Conservation (phyloP, 768 basidiomycete species). For the Chiua virens region DNA sequence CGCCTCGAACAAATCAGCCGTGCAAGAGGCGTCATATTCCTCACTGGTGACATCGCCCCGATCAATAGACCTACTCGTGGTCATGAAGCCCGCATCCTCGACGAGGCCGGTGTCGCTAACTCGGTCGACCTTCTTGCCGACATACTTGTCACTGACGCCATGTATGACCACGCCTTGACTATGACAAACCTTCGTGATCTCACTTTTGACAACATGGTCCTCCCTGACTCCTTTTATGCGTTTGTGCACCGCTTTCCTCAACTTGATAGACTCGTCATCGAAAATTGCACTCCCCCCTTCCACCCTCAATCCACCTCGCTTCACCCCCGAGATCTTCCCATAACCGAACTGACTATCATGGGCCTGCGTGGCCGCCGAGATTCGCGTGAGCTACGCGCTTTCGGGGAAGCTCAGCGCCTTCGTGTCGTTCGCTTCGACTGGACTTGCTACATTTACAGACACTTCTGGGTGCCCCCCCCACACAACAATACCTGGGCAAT, state of each 20-base stretch:
- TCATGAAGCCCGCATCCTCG: constrained; percentile 28
- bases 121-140: constrained; percentile 24
- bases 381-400: constrained; percentile 27
- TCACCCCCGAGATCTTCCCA: constrained; percentile 39
- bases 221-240: constrained; percentile 36
- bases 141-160: constrained; percentile 11
- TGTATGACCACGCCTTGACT: constrained; percentile 16
- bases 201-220: constrained; percentile 36
- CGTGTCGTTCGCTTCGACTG: constrained; percentile 45
- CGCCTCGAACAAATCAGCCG: constrained; percentile 32
- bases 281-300: constrained; percentile 36
- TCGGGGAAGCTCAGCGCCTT: constrained; percentile 38
- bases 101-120: constrained; percentile 17
- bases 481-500: too few relatives aligned
- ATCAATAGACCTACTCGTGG: constrained; percentile 18
- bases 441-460: constrained; percentile 39
- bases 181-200: constrained; percentile 41
- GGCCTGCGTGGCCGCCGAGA: constrained; percentile 34
- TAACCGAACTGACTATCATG: constrained; percentile 42
- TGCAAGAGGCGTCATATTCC: constrained; percentile 22
- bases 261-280: constrained; percentile 40
- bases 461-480: constrained; percentile 15
- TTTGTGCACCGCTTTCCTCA: constrained; percentile 38
- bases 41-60: constrained; percentile 12
- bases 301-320: constrained; percentile 14